Evolutionary conservation across 2,329 filamentous ascomycete genomes (phyloP).

Genomic region (Botrytis elliptica): DNA sequence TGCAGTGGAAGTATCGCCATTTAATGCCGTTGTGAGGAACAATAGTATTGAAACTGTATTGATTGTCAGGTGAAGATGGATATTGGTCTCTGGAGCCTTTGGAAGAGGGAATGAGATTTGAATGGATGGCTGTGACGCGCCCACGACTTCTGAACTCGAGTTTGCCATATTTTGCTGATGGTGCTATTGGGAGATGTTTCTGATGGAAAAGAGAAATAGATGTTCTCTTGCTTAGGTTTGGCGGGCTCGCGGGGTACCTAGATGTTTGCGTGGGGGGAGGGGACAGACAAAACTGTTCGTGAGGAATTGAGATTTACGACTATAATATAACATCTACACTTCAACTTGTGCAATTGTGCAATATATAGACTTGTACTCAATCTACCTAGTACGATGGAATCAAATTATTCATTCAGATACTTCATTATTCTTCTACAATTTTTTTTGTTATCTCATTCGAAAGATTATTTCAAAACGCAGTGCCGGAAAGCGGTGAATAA

Average conservation of each 20-base stretch:
- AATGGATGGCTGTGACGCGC: slow-evolving; percentile 25
- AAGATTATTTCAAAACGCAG: background rate
- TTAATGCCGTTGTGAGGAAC: slow-evolving; percentile 59
- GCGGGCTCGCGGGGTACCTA: background rate
- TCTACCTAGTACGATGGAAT: background rate
- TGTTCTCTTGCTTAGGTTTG: background rate
- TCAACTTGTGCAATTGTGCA: background rate
- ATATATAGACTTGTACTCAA: background rate
- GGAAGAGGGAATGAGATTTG: slow-evolving; percentile 61
- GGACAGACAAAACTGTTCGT: background rate
- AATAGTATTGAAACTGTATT: slow-evolving; percentile 57
- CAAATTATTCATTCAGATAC: background rate
- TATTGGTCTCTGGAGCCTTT: slow-evolving; percentile 57
- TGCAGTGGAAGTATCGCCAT: slow-evolving; percentile 50
- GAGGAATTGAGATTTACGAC: background rate
- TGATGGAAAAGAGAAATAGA: background rate
- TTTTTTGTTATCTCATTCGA: background rate
- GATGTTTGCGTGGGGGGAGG: background rate
- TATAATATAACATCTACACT: background rate
- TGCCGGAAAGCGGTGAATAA: slow-evolving; percentile 5
- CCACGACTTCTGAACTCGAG: background rate
- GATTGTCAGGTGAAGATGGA: slow-evolving; percentile 59
- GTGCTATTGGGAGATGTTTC: slow-evolving; percentile 3
- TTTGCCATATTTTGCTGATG: slow-evolving; percentile 6
- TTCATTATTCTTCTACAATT: background rate